Evolutionary conservation across 148 eudicot genomes (phyloP).

Genomic region (Suaeda aralocaspica): DNA sequence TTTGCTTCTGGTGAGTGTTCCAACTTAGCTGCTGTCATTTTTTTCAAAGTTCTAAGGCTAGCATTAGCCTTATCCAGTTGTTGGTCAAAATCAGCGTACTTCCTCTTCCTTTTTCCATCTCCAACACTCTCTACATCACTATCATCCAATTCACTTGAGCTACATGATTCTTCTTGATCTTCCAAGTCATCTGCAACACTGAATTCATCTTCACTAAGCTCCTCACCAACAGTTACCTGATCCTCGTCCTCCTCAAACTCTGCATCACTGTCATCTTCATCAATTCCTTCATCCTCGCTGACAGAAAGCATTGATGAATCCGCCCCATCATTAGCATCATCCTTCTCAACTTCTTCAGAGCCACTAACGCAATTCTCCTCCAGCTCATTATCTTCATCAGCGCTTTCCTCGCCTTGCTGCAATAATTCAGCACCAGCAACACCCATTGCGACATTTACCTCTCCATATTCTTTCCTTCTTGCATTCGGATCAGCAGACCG

Average conservation of each 20-base stretch:
- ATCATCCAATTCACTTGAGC: constrained; percentile 29
- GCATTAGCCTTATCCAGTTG: constrained; percentile 58
- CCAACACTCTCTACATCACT: constrained; percentile 17
- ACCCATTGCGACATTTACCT: constrained; percentile 57
- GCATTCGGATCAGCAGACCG: constrained; percentile 74
- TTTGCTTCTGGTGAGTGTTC: constrained; percentile 30
- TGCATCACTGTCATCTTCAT: constrained; percentile 30
- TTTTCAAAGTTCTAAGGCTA: constrained; percentile 87
- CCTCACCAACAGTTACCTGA: constrained; percentile 16
- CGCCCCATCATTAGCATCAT: constrained; percentile 25
- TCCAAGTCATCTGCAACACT: constrained; percentile 25
- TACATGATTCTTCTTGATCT: constrained; percentile 30
- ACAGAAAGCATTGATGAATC: constrained; percentile 14
- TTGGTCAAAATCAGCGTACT: constrained; percentile 66
- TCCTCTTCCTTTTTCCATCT: constrained; percentile 51
- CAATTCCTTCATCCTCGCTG: constrained; percentile 26
- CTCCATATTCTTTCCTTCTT: constrained; percentile 90
- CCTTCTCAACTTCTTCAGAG: constrained; percentile 27
- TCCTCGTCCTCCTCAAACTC: constrained; percentile 24
- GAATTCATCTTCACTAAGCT: constrained; percentile 22
- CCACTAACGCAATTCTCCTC: constrained; percentile 26
- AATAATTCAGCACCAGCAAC: constrained; percentile 76
- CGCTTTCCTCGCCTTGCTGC: constrained; percentile 30
- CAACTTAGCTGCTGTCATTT: constrained; percentile 52
- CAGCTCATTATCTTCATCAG: constrained; percentile 29